phyloP scores from a whole-genome alignment of 208 protist species.

The Willaertia magna region DNA sequence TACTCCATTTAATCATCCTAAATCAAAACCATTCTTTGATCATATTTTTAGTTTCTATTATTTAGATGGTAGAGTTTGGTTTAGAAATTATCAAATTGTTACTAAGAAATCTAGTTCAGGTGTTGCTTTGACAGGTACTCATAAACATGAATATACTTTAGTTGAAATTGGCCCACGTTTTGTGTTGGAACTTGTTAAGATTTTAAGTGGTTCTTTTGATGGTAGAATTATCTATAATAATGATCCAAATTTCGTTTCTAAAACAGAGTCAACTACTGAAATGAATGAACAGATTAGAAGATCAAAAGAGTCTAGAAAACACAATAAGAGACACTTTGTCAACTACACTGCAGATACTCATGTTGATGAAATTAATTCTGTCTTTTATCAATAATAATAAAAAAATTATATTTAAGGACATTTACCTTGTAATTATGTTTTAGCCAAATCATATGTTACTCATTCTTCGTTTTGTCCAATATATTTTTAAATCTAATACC shows the following conservation, averaged over 20 bases:
- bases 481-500: too few relatives aligned
- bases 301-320: neutral
- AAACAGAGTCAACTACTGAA: constrained; percentile 22
- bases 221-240: constrained; percentile 83
- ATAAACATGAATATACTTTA: constrained; percentile 33
- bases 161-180: constrained; percentile 94
- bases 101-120: neutral
- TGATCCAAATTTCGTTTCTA: constrained; percentile 41
- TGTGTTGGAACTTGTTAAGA: constrained; percentile 73
- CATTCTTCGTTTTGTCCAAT: too few relatives aligned
- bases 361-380: neutral
- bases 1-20: constrained; percentile 83
- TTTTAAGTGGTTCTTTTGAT: constrained; percentile 81
- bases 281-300: too few relatives aligned
- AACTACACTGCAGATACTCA: too few relatives aligned
- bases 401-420: too few relatives aligned
- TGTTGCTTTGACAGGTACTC: constrained; percentile 15
- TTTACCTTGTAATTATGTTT: too few relatives aligned
- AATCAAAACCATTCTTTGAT: constrained; percentile 95
- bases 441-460: too few relatives aligned
- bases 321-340: too few relatives aligned
- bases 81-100: constrained; percentile 89
- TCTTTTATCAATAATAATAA: neutral
- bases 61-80: constrained; percentile 90
- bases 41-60: constrained; percentile 90